Base-by-base conservation (phyloP, 1,139 yeast species). In the Wickerhamiella pararugosa region DNA sequence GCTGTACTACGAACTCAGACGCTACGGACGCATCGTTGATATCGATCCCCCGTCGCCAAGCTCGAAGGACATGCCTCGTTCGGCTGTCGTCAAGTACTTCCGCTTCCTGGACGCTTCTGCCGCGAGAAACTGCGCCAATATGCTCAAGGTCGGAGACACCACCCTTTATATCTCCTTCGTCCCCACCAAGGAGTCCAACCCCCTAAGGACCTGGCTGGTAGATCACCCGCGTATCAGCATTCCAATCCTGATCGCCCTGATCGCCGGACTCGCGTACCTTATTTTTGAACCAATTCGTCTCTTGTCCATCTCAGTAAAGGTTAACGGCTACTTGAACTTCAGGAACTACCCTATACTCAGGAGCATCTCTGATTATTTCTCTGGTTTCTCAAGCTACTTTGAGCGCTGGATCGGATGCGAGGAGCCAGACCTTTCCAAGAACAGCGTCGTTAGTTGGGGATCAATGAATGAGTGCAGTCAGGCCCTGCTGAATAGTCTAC, bases 261-360 rank as follows among this genome's bases (percentile, higher is more conserved):
- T 76, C 5, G 87, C 96, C 1, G 80, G 84, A 5, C 51, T 79
- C 2, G 94, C 96, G 0, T 94, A 86, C 37, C 59, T 83, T 33
- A 71, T 90, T 39, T 90, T 90, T 61, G 97, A 90, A 53, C 98
- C 98, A 0, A 82, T 90, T 41, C 71, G 98, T 55, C 79, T 80
- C 47, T 81, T 79, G 64, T 79, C 75, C 54, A 75, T 90, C 46
- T 76, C 76, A 53, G 77, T 73, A 54, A 82, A 81, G 54, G 75
- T 90, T 43, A 49, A 51, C 29, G 58, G 58, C 15, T 30, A 42
- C 33, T 34, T 37, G 26, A 29, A 39, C 11, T 7, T 42, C 26
- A 30, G 36, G 36, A 35, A 45, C 15, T 44, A 43, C 39, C 42
- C 49, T 7, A 47, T 50, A 35, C 29, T 38, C 25, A 31, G 33